Evolutionary conservation across 169 alveolate genomes (phyloP).

Genomic region (Amoebophrya sp.): DNA sequence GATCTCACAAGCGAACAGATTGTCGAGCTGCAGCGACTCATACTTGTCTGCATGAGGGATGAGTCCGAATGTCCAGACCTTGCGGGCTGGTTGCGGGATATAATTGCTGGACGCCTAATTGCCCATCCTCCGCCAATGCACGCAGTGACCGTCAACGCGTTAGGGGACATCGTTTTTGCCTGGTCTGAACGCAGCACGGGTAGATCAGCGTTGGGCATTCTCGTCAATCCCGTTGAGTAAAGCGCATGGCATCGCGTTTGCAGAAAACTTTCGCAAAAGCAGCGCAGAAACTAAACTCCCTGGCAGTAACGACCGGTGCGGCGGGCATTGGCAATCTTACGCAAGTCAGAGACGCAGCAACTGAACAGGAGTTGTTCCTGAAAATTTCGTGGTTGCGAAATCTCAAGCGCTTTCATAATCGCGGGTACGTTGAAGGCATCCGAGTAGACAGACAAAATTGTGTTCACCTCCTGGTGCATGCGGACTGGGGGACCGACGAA

Average conservation of each 20-base stretch:
- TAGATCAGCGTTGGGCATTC: not conserved
- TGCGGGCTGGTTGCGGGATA: not conserved
- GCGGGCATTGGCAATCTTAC: not conserved
- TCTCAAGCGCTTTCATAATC: not conserved
- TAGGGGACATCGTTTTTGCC: not conserved
- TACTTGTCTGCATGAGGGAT: not conserved
- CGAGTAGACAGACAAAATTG: not conserved
- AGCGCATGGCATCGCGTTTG: not conserved
- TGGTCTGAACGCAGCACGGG: not conserved
- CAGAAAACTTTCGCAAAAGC: not conserved
- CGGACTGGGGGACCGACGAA: not conserved
- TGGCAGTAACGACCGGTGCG: not conserved
- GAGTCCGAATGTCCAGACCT: not conserved
- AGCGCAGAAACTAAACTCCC: not conserved
- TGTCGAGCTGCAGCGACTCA: not conserved
- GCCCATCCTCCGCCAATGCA: slow-evolving; percentile 3
- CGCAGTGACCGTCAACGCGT: not conserved
- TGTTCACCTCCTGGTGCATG: not conserved
- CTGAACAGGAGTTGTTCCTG: not conserved
- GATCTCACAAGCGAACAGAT: not conserved
- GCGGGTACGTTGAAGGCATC: not conserved
- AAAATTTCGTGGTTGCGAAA: not conserved
- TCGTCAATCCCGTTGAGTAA: not conserved
- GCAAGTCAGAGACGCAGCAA: not conserved
- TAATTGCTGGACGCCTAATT: not conserved